A percentile compares a stretch with the other conserved stretches of the same genome.
Conservation (phyloP, 495 filamentous ascomycete species). For the Aspergillus heteromorphus region DNA sequence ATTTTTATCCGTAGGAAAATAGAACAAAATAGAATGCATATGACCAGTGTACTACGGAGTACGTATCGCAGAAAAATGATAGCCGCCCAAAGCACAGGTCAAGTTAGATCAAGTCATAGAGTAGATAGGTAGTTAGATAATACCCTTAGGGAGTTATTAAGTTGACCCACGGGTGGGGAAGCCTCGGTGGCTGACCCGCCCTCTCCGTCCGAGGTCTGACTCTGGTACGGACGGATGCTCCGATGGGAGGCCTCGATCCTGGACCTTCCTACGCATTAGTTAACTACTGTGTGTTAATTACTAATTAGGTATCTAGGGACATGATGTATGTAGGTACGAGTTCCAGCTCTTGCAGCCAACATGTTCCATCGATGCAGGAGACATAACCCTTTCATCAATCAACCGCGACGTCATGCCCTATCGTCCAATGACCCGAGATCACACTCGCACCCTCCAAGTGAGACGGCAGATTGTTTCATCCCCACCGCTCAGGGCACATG, state of each 20-base stretch:
- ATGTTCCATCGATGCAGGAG: not conserved
- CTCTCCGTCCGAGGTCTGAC: not conserved
- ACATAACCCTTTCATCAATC: not conserved
- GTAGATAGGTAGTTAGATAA: not conserved
- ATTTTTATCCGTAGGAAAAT: too few relatives aligned
- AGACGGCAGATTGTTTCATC: slow-evolving; percentile 16
- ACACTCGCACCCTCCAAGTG: not conserved
- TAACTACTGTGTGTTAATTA: too few relatives aligned
- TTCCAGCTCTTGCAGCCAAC: not conserved
- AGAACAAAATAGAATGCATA: too few relatives aligned
- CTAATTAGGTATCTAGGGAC: not conserved
- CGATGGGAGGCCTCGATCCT: not conserved
- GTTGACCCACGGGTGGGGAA: not conserved
- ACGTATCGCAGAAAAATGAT: not conserved
- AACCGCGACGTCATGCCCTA: slow-evolving; percentile 1
- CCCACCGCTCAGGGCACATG: slow-evolving; percentile 15
- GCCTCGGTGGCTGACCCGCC: not conserved
- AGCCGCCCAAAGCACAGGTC: not conserved
- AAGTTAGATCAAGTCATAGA: not conserved
- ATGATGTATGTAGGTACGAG: not conserved
- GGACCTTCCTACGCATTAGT: too few relatives aligned
- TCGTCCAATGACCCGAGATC: not conserved
- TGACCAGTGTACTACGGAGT: too few relatives aligned
- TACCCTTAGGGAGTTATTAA: slow-evolving; percentile 3
- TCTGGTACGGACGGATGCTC: not conserved